A percentile compares a stretch with the other conserved stretches of the same genome.
Conservation (phyloP, 2,329 filamentous ascomycete genomes). For the Verticillium dahliae region DNA sequence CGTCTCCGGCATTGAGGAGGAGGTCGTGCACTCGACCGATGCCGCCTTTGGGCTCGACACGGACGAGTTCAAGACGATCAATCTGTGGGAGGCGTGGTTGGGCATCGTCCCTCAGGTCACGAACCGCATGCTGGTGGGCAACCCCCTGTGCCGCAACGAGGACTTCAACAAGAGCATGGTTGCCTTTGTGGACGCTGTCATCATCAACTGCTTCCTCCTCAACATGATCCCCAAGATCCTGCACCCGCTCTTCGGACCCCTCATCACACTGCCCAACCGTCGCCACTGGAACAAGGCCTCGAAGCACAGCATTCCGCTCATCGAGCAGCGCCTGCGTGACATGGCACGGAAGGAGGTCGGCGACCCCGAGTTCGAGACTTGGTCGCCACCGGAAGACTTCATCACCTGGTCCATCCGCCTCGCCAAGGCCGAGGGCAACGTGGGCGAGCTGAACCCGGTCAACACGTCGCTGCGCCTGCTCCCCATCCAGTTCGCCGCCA, state of each 20-base stretch:
- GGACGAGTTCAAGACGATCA: conserved; percentile 29
- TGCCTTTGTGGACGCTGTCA: conserved; percentile 41
- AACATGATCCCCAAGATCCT: conserved; percentile 38
- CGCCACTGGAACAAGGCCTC: conserved; percentile 38
- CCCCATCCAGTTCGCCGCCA: conserved; percentile 51
- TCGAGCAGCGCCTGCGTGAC: conserved; percentile 39
- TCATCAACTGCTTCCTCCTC: conserved; percentile 37
- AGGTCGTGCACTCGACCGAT: conserved; percentile 29
- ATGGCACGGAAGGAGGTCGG: conserved; percentile 32
- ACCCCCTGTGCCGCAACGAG: conserved; percentile 29
- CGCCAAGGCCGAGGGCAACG: conserved; percentile 35
- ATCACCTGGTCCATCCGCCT: conserved; percentile 50
- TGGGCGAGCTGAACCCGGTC: conserved; percentile 35
- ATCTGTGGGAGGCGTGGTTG: conserved; percentile 38
- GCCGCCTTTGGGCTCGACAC: conserved; percentile 24
- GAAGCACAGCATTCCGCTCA: conserved; percentile 36
- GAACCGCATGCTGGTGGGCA: conserved; percentile 35
- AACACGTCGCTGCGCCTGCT: conserved; percentile 45
- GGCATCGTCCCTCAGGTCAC: conserved; percentile 34
- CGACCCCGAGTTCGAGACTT: conserved; percentile 31
- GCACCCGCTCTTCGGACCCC: conserved; percentile 40
- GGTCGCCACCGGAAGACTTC: conserved; percentile 46
- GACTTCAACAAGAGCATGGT: conserved; percentile 39
- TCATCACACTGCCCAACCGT: conserved; percentile 37
- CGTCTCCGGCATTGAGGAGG: conserved; percentile 33